phyloP scores from a whole-genome alignment of 768 basidiomycete species.

The Lactarius hengduanensis region DNA sequence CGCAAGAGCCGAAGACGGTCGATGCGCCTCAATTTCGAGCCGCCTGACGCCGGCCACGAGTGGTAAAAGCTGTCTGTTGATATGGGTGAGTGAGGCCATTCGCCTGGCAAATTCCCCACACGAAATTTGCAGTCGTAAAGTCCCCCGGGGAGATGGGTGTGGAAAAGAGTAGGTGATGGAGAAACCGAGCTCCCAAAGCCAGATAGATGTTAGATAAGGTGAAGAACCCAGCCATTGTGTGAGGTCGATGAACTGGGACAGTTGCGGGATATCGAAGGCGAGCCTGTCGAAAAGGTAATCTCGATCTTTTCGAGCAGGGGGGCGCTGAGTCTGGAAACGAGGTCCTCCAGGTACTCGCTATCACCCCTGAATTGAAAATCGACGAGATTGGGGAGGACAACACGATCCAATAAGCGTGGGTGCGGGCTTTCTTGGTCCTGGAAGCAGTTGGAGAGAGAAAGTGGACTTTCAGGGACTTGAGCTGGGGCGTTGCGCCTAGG shows the following conservation, averaged over 20 bases:
- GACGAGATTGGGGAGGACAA: slow-evolving; percentile 4
- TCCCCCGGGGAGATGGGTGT: neutral
- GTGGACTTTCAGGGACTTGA: slow-evolving; percentile 6
- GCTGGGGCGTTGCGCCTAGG: slow-evolving; percentile 4
- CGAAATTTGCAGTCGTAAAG: slow-evolving; percentile 1
- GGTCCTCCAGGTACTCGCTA: slow-evolving; percentile 15
- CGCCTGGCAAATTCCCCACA: slow-evolving; percentile 4
- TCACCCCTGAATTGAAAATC: slow-evolving; percentile 20
- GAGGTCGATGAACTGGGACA: slow-evolving; percentile 14
- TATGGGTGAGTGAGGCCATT: neutral
- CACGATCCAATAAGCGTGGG: neutral
- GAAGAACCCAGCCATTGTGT: slow-evolving; percentile 7
- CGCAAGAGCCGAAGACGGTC: neutral
- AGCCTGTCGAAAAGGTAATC: slow-evolving; percentile 8
- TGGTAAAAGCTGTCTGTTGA: slow-evolving; percentile 3
- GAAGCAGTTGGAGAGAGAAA: neutral
- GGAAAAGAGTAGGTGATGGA: slow-evolving; percentile 11
- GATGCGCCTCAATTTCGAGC: slow-evolving; percentile 10
- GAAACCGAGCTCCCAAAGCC: slow-evolving; percentile 13
- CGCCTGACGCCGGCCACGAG: slow-evolving; percentile 3
- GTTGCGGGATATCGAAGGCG: slow-evolving; percentile 8
- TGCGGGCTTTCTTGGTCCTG: neutral
- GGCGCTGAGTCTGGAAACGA: slow-evolving; percentile 14
- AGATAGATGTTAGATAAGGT: slow-evolving; percentile 7
- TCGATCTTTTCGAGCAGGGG: slow-evolving; percentile 10